phyloP scores from a whole-genome alignment of 257 asterid species.

The Leonotis leonurus region DNA sequence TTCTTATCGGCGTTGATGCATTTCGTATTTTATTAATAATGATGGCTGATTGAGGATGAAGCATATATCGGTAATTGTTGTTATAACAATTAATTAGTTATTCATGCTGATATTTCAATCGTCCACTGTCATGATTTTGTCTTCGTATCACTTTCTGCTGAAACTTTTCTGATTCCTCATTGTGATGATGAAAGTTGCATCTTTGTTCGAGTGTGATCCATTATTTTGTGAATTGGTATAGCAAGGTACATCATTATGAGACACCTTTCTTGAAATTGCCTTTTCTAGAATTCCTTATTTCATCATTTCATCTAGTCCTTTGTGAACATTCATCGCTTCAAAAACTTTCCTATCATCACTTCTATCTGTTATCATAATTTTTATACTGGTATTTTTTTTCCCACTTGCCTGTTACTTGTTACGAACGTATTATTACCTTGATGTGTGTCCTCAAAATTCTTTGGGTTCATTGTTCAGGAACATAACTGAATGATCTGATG shows the following conservation, averaged over 20 bases:
- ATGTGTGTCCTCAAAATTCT: background rate
- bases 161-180: background rate
- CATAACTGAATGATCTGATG: conserved; percentile 51
- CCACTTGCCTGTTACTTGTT: background rate
- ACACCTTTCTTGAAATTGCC: no score
- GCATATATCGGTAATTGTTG: background rate
- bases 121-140: no score
- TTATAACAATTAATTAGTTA: background rate
- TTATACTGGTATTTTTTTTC: background rate
- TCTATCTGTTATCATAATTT: background rate
- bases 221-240: no score
- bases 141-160: no score
- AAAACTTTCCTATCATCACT: no score
- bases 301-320: no score
- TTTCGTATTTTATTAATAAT: background rate
- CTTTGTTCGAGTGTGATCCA: no score
- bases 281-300: no score
- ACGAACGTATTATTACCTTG: background rate
- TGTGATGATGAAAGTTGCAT: no score
- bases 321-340: no score
- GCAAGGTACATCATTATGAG: no score
- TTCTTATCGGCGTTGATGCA: background rate
- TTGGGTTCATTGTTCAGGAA: conserved; percentile 19
- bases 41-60: background rate
- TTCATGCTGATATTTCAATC: background rate